Base-by-base conservation (phyloP, 371 early-diverging fungal species). In the Actinomucor elegans region DNA sequence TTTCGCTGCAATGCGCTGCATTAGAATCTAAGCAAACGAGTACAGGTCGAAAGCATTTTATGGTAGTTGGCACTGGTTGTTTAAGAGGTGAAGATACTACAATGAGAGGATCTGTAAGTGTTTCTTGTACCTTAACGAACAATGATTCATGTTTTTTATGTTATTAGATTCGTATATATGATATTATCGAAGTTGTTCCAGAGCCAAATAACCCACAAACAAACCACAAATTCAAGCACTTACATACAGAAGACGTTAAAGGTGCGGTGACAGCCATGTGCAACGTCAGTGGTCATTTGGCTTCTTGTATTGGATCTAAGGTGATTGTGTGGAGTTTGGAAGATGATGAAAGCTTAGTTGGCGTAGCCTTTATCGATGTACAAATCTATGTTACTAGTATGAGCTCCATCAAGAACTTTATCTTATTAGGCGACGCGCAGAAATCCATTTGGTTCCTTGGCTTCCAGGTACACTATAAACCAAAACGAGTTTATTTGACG, bases 141-240 rank as follows among this genome's bases (percentile, higher is more conserved):
- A n/a, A n/a, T n/a, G n/a, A n/a, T n/a, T n/a, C n/a, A n/a, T n/a
- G n/a, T n/a, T n/a, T n/a, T 26, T 44, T 45, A 33, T n/a, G 37
- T 17, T 9, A 12, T 4, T 67, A 90, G 86, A 82, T 96, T 44
- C 87, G 92, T 57, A 71, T 99, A 5, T 97, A 92, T 64, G 99
- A 99, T 55, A 84, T 99, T 37, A 93, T 97, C 69, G 93, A 94
- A 66, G 97, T 99, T 17, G 97, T 99, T 7, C 99, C 99, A 3
- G 94, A 97, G 61, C 89, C 93, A 2, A 92, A 92, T 48, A 90
- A 92, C 38, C 99, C 98, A 24, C 93, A 94, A 68, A 94, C 96
- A 0, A 94, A 93, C 57, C 95, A 96, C 66, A 89, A 90, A 57
- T 86, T 97, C 52, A 99, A 99, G 60, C 70, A 86, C 45, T 64